These are phyloP conservation scores for Periglandula ipomoeae DNA, from an alignment of 2,329 filamentous ascomycete species.

Conservation along the genomic window DNA sequence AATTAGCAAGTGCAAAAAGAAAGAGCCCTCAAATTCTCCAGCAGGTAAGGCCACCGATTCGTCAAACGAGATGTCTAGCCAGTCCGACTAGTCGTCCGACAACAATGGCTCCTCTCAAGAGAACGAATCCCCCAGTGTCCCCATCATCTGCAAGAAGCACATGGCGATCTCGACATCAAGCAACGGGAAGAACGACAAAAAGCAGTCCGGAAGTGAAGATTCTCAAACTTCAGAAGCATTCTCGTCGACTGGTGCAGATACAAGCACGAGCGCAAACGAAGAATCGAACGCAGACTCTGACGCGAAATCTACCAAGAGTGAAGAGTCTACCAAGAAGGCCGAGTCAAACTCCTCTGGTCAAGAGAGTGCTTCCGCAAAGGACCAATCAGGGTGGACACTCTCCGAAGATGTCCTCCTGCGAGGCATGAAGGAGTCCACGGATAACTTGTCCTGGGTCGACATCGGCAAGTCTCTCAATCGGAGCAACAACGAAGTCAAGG, in stretches of 20 bases:
- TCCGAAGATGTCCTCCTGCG: slow-evolving; percentile 26
- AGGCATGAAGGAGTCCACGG: slow-evolving; percentile 23
- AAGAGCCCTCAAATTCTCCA: neutral
- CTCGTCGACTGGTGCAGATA: neutral
- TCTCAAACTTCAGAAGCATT: neutral
- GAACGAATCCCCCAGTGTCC: neutral
- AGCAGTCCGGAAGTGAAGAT: neutral
- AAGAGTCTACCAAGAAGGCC: neutral
- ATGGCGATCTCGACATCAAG: neutral
- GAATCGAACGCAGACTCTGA: neutral
- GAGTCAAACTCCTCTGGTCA: neutral
- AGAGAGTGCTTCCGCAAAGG: neutral
- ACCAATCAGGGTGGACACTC: slow-evolving; percentile 18
- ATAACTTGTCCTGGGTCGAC: slow-evolving; percentile 19
- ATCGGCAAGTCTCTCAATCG: slow-evolving; percentile 20
- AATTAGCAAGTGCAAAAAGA: neutral
- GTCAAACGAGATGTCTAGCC: neutral
- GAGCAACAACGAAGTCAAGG: slow-evolving; percentile 19
- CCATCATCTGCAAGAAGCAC: slow-evolving; percentile 1
- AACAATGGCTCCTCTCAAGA: neutral
- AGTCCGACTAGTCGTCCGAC: slow-evolving; percentile 3
- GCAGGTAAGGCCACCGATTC: neutral
- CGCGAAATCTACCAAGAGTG: neutral
- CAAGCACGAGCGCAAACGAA: neutral
- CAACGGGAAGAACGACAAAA: neutral